phyloP scores from a whole-genome alignment of 768 basidiomycete species.

The Pisolithus tinctorius region DNA sequence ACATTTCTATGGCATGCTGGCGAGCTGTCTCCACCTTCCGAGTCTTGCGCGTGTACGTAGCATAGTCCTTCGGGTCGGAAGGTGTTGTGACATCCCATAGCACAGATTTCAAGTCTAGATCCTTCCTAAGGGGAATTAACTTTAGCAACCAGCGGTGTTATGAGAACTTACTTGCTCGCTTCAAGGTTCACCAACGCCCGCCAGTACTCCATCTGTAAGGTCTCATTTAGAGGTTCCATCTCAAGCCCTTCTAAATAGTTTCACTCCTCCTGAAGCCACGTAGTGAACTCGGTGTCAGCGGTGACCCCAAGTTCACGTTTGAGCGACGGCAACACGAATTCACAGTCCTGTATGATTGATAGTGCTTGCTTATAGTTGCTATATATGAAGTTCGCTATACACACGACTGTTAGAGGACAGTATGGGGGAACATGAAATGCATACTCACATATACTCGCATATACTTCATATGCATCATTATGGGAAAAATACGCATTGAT shows the following conservation, averaged over 20 bases:
- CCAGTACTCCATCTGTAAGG: conserved; percentile 11
- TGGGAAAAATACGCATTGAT: too few relatives aligned
- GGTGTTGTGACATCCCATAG: too few relatives aligned
- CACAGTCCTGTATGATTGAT: conserved; percentile 8
- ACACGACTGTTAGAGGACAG: too few relatives aligned
- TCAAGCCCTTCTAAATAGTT: neutral
- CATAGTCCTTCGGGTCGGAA: too few relatives aligned
- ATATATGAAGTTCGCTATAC: conserved; percentile 7
- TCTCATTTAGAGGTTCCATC: conserved; percentile 5
- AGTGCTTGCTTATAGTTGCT: conserved; percentile 24
- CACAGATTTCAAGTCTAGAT: too few relatives aligned
- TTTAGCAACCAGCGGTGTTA: too few relatives aligned
- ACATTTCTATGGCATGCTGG: too few relatives aligned
- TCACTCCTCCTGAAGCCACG: conserved; percentile 7
- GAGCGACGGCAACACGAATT: neutral
- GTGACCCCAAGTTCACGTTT: conserved; percentile 6
- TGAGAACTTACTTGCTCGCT: conserved; percentile 7
- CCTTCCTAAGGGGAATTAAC: too few relatives aligned
- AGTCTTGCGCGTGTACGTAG: too few relatives aligned
- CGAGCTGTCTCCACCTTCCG: too few relatives aligned
- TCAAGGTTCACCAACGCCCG: conserved; percentile 1
- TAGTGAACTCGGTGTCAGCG: neutral
- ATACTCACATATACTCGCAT: neutral
- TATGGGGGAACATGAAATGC: neutral
- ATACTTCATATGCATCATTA: neutral